Percentiles rank a stretch among this genome's conserved stretches.
These are phyloP conservation scores for Collybiopsis luxurians DNA, from an alignment of 768 basidiomycete genomes.

Conservation along the genomic window DNA sequence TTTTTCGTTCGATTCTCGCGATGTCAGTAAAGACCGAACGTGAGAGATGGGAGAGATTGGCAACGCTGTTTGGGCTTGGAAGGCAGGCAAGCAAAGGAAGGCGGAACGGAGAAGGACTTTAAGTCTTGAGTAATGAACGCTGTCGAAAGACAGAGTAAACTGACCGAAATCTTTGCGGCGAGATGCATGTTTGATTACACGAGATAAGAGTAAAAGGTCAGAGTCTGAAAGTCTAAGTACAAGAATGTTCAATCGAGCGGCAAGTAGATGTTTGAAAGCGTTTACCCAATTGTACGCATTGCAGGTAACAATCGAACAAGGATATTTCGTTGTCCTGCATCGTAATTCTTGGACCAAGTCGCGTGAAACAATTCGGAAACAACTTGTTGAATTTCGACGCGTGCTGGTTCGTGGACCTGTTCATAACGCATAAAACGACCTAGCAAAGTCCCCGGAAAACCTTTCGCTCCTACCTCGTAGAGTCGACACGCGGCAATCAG, in stretches of 20 bases:
- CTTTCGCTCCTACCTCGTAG: not conserved
- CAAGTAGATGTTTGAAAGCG: not conserved
- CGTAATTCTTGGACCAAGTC: conserved; percentile 12
- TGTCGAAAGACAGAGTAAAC: not conserved
- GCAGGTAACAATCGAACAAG: conserved; percentile 21
- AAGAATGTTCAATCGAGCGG: not conserved
- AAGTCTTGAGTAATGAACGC: not conserved
- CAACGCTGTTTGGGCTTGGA: conserved; percentile 21
- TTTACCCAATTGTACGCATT: conserved; percentile 29
- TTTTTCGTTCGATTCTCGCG: conserved; percentile 54
- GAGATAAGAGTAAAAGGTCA: conserved; percentile 17
- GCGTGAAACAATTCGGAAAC: conserved; percentile 15
- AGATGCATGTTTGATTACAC: conserved; percentile 23
- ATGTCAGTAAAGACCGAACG: conserved; percentile 59
- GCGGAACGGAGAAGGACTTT: conserved; percentile 31
- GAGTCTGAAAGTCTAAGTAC: conserved; percentile 1
- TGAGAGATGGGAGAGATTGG: conserved; percentile 35
- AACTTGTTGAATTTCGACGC: conserved; percentile 7
- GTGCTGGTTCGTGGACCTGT: conserved; percentile 10
- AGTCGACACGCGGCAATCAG: conserved; percentile 24
- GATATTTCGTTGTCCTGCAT: conserved; percentile 13
- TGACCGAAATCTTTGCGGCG: conserved; percentile 23
- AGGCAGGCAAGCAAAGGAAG: conserved; percentile 28
- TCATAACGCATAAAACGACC: not conserved
- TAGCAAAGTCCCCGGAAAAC: not conserved